Conservation (phyloP, 2,329 filamentous ascomycete species). For the Knufia petricola region DNA sequence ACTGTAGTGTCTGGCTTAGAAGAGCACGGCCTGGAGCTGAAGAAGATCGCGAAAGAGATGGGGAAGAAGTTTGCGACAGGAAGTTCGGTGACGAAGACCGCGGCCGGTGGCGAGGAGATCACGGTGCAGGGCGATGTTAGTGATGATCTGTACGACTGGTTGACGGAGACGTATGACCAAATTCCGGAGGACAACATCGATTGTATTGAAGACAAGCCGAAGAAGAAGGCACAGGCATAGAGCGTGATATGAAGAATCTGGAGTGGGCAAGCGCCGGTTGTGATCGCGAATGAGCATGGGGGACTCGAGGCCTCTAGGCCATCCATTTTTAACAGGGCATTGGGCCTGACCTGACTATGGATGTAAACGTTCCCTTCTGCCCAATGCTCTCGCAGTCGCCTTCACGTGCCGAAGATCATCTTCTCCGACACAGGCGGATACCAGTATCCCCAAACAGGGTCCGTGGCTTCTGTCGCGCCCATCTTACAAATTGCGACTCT, state of each 20-base stretch:
- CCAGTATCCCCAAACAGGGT: slow-evolving; percentile 41
- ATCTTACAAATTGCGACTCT: slow-evolving; percentile 73
- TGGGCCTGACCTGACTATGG: no score
- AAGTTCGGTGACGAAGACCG: slow-evolving; percentile 78
- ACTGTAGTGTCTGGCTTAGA: slow-evolving; percentile 88
- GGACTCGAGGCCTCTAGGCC: no score
- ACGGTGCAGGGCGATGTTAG: slow-evolving; percentile 96
- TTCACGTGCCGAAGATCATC: slow-evolving; percentile 11
- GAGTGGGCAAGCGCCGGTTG: no score
- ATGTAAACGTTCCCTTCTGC: not conserved
- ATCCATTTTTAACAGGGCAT: no score
- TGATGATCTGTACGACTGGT: slow-evolving; percentile 84
- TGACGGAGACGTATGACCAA: slow-evolving; percentile 75
- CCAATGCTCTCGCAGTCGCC: not conserved
- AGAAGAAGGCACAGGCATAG: slow-evolving; percentile 49
- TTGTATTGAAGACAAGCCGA: slow-evolving; percentile 89
- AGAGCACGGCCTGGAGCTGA: slow-evolving; percentile 81
- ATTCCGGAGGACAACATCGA: slow-evolving; percentile 95
- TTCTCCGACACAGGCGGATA: slow-evolving; percentile 42
- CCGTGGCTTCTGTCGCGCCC: slow-evolving; percentile 62
- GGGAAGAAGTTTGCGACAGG: slow-evolving; percentile 98
- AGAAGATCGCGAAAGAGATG: slow-evolving; percentile 92
- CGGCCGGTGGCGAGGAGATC: slow-evolving; percentile 85
- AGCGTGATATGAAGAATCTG: not conserved
- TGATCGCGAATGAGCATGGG: no score